Evolutionary conservation across 768 basidiomycete species (phyloP).

Genomic region (Dioszegia crocea): DNA sequence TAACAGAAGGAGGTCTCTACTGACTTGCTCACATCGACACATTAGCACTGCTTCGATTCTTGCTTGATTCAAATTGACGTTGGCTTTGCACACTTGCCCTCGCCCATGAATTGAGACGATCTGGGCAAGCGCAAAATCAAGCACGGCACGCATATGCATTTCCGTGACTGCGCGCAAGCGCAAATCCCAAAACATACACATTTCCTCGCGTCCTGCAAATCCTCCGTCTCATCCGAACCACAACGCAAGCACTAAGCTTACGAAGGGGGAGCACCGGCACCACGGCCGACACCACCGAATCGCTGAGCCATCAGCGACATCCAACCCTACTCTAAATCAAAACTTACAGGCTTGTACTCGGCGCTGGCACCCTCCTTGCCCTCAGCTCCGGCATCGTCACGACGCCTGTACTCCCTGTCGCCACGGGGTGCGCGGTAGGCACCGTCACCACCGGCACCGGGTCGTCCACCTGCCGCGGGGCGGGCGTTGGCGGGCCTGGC

Average conservation of each 20-base stretch:
- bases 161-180: neutral
- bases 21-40: too few relatives aligned
- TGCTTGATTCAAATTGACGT: too few relatives aligned
- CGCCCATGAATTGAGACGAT: too few relatives aligned
- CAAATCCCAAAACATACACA: neutral
- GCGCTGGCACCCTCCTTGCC: constrained; percentile 83
- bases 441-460: constrained; percentile 55
- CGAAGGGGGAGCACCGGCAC: constrained; percentile 49
- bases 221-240: neutral
- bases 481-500: constrained; percentile 67
- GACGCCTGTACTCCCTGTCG: constrained; percentile 70
- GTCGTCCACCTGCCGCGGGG: constrained; percentile 69
- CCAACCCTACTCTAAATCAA: constrained; percentile 33
- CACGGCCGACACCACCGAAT: constrained; percentile 50
- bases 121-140: too few relatives aligned
- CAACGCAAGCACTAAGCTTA: constrained; percentile 19
- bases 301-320: constrained; percentile 27
- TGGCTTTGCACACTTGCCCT: too few relatives aligned
- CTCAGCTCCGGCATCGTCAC: constrained; percentile 57
- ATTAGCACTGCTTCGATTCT: too few relatives aligned
- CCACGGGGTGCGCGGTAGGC: constrained; percentile 34
- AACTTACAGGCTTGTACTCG: constrained; percentile 83
- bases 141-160: constrained; percentile 12
- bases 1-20: too few relatives aligned
- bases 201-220: constrained; percentile 7